phyloP scores from a whole-genome alignment of 1,139 yeast species.

The Candida sanyaensis region DNA sequence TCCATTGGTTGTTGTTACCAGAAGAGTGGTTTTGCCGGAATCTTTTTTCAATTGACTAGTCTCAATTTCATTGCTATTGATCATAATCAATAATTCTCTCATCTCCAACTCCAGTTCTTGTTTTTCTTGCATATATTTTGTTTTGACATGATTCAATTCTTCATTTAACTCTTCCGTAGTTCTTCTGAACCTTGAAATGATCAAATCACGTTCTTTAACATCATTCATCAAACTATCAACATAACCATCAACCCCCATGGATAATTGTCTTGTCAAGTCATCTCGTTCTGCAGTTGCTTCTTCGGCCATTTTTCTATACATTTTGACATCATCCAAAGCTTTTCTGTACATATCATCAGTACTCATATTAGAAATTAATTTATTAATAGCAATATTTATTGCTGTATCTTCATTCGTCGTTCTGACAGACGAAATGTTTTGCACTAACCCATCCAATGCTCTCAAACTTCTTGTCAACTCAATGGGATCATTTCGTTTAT shows the following conservation, averaged over 20 bases:
- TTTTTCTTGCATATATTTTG: constrained; percentile 70
- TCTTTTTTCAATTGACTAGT: constrained; percentile 24
- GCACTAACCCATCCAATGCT: constrained; percentile 78
- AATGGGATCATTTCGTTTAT: constrained; percentile 47
- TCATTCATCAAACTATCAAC: constrained; percentile 72
- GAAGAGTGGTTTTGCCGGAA: constrained; percentile 34
- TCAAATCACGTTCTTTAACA: constrained; percentile 69
- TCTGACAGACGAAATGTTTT: constrained; percentile 72
- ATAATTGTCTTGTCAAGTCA: constrained; percentile 68
- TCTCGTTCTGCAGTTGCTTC: constrained; percentile 87
- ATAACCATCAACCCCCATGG: constrained; percentile 83
- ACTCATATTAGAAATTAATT: constrained; percentile 73
- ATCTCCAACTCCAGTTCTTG: constrained; percentile 88
- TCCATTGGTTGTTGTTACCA: constrained; percentile 40
- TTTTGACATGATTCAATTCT: constrained; percentile 72
- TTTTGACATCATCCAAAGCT: constrained; percentile 74
- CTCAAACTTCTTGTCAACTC: constrained; percentile 69
- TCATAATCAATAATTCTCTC: constrained; percentile 77
- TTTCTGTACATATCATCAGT: constrained; percentile 89
- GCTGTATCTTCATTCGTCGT: constrained; percentile 72
- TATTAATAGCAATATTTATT: constrained; percentile 80
- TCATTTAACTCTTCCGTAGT: constrained; percentile 61
- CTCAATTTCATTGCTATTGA: constrained; percentile 39
- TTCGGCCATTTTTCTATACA: constrained; percentile 65
- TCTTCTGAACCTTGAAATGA: constrained; percentile 66